Evolutionary conservation across 2,329 filamentous ascomycete genomes (phyloP).

Genomic region (Epichloe uncinata): DNA sequence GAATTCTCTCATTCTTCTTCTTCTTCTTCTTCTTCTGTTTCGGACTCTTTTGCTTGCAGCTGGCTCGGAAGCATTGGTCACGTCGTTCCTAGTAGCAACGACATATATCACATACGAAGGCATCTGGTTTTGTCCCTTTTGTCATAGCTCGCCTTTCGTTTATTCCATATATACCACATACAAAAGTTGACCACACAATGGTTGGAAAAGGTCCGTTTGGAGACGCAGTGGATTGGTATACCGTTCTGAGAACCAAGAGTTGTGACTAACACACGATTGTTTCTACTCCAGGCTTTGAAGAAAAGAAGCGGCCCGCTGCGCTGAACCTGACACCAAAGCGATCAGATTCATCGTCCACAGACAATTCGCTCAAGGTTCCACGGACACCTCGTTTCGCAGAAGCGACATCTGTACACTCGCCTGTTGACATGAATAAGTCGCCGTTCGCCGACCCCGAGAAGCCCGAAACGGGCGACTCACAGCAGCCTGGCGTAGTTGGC

Average conservation of each 20-base stretch:
- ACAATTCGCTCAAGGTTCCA: slow-evolving; percentile 49
- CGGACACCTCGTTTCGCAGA: slow-evolving; percentile 70
- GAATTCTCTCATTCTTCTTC: slow-evolving; percentile 24
- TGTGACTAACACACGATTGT: slow-evolving; percentile 10
- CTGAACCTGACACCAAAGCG: slow-evolving; percentile 39
- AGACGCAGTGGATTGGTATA: background rate
- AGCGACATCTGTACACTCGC: slow-evolving; percentile 67
- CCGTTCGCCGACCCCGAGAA: slow-evolving; percentile 48
- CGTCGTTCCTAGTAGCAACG: slow-evolving; percentile 1
- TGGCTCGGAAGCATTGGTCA: slow-evolving; percentile 9
- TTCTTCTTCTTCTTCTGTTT: slow-evolving; percentile 16
- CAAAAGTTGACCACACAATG: slow-evolving; percentile 17
- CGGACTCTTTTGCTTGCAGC: slow-evolving; percentile 8
- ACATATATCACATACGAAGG: slow-evolving; percentile 1
- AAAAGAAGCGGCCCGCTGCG: slow-evolving; percentile 43
- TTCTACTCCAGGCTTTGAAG: slow-evolving; percentile 25
- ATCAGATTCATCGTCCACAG: slow-evolving; percentile 37
- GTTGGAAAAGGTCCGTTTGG: slow-evolving; percentile 25
- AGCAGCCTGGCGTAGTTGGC: slow-evolving; percentile 67
- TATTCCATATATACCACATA: slow-evolving; percentile 5
- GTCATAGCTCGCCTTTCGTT: slow-evolving; percentile 1
- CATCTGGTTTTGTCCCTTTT: slow-evolving; percentile 3
- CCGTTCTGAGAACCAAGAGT: background rate
- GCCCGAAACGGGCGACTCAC: slow-evolving; percentile 44
- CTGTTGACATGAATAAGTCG: slow-evolving; percentile 44